phyloP scores from a whole-genome alignment of 352 stramenopile genomes.

The Phytophthora europaea region DNA sequence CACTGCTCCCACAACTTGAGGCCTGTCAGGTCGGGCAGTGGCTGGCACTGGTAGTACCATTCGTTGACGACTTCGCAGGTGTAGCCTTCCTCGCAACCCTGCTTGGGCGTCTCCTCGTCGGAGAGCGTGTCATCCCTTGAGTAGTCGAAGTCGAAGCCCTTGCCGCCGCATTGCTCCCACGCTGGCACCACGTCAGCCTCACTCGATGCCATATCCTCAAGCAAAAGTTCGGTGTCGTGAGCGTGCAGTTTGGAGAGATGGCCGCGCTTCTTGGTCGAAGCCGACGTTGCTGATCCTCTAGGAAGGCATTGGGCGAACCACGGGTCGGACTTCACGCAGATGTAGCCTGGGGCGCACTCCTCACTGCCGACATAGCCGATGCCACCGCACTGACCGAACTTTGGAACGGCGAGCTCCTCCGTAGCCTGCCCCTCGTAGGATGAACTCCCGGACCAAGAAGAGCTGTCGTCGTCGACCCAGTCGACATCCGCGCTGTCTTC shows the following conservation, averaged over 20 bases:
- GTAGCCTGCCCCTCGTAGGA: not conserved
- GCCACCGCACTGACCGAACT: constrained; percentile 43
- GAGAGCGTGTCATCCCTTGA: constrained; percentile 15
- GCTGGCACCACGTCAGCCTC: constrained; percentile 12
- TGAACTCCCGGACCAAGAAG: not conserved
- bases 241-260: constrained; percentile 12
- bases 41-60: constrained; percentile 56
- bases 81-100: constrained; percentile 39
- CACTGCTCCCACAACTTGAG: constrained; percentile 46
- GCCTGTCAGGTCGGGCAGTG: constrained; percentile 21
- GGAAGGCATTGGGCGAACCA: constrained; percentile 63
- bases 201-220: constrained; percentile 13
- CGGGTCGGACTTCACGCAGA: constrained; percentile 40
- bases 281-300: not conserved
- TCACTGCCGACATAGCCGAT: constrained; percentile 29
- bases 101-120: constrained; percentile 26
- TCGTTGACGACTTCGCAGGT: constrained; percentile 48
- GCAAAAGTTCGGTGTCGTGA: constrained; percentile 15
- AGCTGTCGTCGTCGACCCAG: constrained; percentile 11
- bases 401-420: constrained; percentile 21
- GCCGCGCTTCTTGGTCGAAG: constrained; percentile 10
- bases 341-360: constrained; percentile 28
- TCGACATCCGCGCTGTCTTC: constrained; percentile 10
- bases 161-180: constrained; percentile 45
- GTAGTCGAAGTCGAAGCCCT: constrained; percentile 40